These are phyloP conservation scores for Fusarium gaditjirri DNA, from an alignment of 2,329 filamentous ascomycete genomes.

Conservation along the genomic window DNA sequence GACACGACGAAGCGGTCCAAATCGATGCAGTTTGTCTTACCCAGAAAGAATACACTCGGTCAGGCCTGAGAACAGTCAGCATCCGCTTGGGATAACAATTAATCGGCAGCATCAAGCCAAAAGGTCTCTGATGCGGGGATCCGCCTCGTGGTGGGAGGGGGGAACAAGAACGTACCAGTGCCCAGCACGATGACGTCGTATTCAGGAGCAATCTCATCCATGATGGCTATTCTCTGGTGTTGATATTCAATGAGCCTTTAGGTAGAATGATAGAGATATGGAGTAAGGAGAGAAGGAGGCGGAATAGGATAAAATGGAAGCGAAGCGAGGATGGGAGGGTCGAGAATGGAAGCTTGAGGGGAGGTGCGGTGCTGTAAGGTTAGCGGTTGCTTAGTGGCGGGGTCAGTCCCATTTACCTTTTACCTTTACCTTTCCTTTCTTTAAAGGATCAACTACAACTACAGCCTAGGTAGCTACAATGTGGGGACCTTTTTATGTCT, in stretches of 20 bases:
- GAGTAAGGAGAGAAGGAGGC: conserved; percentile 23
- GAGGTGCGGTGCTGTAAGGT: conserved; percentile 17
- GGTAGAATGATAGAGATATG: conserved; percentile 9
- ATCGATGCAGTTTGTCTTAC: conserved; percentile 61
- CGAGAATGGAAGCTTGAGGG: conserved; percentile 34
- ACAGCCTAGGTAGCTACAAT: conserved; percentile 14
- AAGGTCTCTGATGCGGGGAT: conserved; percentile 40
- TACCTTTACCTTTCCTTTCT: conserved; percentile 43
- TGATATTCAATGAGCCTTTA: conserved; percentile 10
- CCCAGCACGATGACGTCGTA: conserved; percentile 99
- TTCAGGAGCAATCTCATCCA: conserved; percentile 98
- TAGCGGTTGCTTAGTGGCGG: conserved; percentile 43
- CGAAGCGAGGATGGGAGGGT: conserved; percentile 20
- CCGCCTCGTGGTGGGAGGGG: conserved; percentile 22
- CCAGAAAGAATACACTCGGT: conserved; percentile 99
- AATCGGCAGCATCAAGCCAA: conserved; percentile 13
- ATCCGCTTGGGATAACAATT: conserved; percentile 7
- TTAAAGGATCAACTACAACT: conserved; percentile 40
- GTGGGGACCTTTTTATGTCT: conserved; percentile 37
- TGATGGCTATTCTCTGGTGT: conserved; percentile 52
- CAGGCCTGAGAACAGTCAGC: conserved; percentile 71
- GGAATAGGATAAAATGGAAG: conserved; percentile 34
- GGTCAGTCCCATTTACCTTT: conserved; percentile 44
- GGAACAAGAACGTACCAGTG: conserved; percentile 76
- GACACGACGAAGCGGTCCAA: neutral